phyloP scores from a whole-genome alignment of 2,329 filamentous ascomycete species.

The Claviceps africana region DNA sequence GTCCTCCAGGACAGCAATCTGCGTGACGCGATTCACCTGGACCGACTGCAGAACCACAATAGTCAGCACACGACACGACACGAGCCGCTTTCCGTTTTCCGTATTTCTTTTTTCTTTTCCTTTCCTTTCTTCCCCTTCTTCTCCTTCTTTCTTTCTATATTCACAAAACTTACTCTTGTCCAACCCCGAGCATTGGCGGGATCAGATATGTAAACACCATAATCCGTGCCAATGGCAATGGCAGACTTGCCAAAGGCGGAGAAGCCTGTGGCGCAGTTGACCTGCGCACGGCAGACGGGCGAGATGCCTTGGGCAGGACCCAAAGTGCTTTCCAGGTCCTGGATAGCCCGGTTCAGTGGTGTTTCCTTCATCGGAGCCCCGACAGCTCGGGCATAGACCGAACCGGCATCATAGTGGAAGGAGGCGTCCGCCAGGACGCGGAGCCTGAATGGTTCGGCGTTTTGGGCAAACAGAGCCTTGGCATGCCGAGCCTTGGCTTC shows the following conservation, averaged over 20 bases:
- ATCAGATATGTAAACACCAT: constrained; percentile 82
- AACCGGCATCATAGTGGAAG: constrained; percentile 62
- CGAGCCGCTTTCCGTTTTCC: no score
- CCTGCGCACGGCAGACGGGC: constrained; percentile 68
- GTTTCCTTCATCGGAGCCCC: constrained; percentile 76
- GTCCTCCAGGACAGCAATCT: constrained; percentile 88
- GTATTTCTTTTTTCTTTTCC: no score
- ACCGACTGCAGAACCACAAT: constrained; percentile 45
- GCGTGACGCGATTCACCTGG: constrained; percentile 62
- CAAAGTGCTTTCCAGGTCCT: constrained; percentile 71
- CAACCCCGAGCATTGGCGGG: constrained; percentile 82
- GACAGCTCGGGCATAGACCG: constrained; percentile 43
- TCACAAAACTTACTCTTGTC: constrained; percentile 51
- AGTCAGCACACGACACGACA: not conserved
- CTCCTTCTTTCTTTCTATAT: not conserved
- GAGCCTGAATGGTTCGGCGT: constrained; percentile 87
- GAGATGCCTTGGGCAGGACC: constrained; percentile 55
- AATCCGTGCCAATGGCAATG: constrained; percentile 90
- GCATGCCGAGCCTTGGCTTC: constrained; percentile 92
- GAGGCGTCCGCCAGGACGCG: constrained; percentile 85
- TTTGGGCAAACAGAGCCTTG: constrained; percentile 74
- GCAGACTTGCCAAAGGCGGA: constrained; percentile 70
- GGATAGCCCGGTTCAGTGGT: constrained; percentile 78
- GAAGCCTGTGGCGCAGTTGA: constrained; percentile 91
- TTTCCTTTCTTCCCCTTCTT: no score